phyloP scores from a whole-genome alignment of 139 green algal genomes.

The Prasinococcaceae sp. region DNA sequence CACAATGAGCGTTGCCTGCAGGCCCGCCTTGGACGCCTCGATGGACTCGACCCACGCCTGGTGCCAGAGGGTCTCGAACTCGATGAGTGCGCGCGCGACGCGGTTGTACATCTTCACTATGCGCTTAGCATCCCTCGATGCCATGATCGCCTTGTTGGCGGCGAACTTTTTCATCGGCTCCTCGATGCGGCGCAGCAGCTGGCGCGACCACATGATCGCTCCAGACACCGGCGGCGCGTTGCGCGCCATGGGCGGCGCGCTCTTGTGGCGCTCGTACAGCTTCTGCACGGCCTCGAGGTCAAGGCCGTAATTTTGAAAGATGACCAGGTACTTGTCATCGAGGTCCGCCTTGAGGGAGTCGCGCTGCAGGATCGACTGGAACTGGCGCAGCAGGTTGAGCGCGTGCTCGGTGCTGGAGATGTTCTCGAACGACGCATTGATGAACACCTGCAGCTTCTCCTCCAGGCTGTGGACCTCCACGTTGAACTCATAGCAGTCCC shows the following conservation, averaged over 20 bases:
- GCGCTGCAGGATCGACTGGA: conserved; percentile 64
- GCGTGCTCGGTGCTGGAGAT: conserved; percentile 70
- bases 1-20: conserved; percentile 67
- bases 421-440: conserved; percentile 70
- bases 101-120: conserved; percentile 81
- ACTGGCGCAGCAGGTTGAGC: conserved; percentile 71
- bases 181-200: conserved; percentile 82
- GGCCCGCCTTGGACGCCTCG: conserved; percentile 45
- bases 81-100: conserved; percentile 62
- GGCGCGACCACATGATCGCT: conserved; percentile 78
- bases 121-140: conserved; percentile 68
- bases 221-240: conserved; percentile 71
- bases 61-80: conserved; percentile 85
- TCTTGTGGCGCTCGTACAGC: conserved; percentile 82
- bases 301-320: conserved; percentile 67
- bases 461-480: conserved; percentile 91
- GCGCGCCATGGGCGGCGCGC: conserved; percentile 52
- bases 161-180: conserved; percentile 75
- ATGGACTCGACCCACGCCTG: conserved; percentile 42
- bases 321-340: conserved; percentile 67
- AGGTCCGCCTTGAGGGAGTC: conserved; percentile 62
- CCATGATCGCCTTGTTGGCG: conserved; percentile 59
- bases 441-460: conserved; percentile 63
- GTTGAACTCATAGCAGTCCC: conserved; percentile 86
- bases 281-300: conserved; percentile 77